Conservation (phyloP, 1,284 basidiomycete genomes). For the Wolfiporia cocos region DNA sequence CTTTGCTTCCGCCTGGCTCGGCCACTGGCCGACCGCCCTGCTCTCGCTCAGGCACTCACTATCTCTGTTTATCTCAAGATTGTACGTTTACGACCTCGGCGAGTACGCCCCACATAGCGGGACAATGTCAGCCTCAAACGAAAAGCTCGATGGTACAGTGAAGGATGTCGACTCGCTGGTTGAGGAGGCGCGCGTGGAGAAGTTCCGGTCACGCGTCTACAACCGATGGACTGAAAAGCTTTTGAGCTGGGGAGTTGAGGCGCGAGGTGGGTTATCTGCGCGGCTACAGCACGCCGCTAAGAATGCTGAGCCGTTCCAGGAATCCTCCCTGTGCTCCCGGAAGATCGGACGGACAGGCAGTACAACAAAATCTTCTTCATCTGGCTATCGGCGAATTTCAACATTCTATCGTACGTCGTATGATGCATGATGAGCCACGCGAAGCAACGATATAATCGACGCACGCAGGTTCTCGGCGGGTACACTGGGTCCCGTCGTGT, state of each 20-base stretch:
- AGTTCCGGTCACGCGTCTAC: constrained; percentile 12
- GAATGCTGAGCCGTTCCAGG: constrained; percentile 26
- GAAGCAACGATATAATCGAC: not conserved
- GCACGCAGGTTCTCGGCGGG: constrained; percentile 64
- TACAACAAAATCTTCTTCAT: constrained; percentile 73
- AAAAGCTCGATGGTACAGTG: constrained; percentile 6
- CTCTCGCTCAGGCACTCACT: no score
- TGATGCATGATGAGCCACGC: no score
- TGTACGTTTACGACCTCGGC: no score
- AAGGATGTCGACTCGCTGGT: constrained; percentile 12
- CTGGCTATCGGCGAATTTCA: constrained; percentile 69
- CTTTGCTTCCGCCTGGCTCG: no score
- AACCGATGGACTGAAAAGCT: constrained; percentile 18
- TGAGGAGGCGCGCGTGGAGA: constrained; percentile 10
- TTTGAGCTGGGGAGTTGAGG: constrained; percentile 21
- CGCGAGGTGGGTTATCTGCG: constrained; percentile 16
- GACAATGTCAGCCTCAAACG: not conserved
- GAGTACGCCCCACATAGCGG: no score
- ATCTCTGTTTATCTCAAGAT: no score
- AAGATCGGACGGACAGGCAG: constrained; percentile 53
- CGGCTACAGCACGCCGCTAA: not conserved
- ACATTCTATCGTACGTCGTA: constrained; percentile 64
- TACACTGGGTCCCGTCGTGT: constrained; percentile 63
- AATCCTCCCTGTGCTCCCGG: constrained; percentile 41
- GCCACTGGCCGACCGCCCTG: no score